phyloP scores from a whole-genome alignment of 306 rosid species.

The Chamaecrista fasciculata region DNA sequence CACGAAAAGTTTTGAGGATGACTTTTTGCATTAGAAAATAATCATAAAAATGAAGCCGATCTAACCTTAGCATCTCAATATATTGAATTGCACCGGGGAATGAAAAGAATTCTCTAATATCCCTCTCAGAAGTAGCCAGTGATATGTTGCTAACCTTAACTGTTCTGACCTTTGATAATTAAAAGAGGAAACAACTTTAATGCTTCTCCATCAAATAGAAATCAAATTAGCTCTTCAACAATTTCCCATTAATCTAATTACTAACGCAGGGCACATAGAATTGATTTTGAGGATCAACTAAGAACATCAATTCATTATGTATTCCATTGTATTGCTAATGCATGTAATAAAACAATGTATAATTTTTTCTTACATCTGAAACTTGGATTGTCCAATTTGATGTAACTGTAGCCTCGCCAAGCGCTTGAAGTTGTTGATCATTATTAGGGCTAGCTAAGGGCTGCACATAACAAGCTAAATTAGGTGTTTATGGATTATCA shows the following conservation, averaged over 20 bases:
- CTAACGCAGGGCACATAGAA: background rate
- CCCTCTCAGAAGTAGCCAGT: constrained; percentile 44
- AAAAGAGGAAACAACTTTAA: constrained; percentile 20
- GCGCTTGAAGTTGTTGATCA: constrained; percentile 38
- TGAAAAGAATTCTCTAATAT: constrained; percentile 80
- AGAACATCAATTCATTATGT: background rate
- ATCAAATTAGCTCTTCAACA: background rate
- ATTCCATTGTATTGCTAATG: constrained; percentile 20
- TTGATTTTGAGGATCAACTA: constrained; percentile 11
- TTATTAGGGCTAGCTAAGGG: constrained; percentile 30
- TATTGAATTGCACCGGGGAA: constrained; percentile 75
- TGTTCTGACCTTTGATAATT: constrained; percentile 55
- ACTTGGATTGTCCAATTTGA: constrained; percentile 48
- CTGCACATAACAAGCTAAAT: constrained; percentile 37
- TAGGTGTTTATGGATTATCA: constrained; percentile 2
- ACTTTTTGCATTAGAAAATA: background rate
- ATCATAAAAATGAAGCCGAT: constrained; percentile 19
- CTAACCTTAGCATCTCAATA: constrained; percentile 80
- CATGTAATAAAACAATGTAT: constrained; percentile 16
- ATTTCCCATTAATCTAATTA: background rate
- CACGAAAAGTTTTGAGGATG: constrained; percentile 24
- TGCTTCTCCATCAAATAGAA: background rate
- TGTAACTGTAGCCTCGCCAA: constrained; percentile 37
- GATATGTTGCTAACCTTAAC: constrained; percentile 79
- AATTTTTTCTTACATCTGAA: constrained; percentile 52